These are phyloP conservation scores for Plasmodium gonderi DNA, from an alignment of 169 alveolate species.

Conservation along the genomic window DNA sequence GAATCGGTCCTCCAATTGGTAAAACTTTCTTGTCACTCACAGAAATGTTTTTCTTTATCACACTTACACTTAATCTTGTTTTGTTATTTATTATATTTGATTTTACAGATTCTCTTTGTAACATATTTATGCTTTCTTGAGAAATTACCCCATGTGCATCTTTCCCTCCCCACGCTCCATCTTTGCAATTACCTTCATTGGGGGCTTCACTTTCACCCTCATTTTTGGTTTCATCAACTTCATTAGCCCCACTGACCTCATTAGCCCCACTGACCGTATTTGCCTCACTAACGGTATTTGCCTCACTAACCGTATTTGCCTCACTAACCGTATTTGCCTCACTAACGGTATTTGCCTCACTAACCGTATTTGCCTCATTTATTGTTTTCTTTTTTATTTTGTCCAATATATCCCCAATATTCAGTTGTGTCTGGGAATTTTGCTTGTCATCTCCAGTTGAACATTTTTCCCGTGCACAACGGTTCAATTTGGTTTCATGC, in stretches of 20 bases:
- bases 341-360: too few species aligned
- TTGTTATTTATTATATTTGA: background rate
- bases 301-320: too few species aligned
- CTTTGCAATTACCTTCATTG: background rate
- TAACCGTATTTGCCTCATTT: background rate
- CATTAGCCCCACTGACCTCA: too few species aligned
- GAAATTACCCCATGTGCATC: background rate
- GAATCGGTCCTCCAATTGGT: constrained; percentile 2
- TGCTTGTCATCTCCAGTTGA: too few species aligned
- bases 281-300: too few species aligned
- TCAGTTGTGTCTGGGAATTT: background rate
- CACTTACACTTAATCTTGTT: constrained; percentile 2
- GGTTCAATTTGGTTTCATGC: background rate
- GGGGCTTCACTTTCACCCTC: background rate
- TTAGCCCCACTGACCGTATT: too few species aligned
- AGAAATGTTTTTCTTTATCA: background rate
- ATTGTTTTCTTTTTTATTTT: background rate
- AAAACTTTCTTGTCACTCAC: background rate
- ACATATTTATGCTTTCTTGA: background rate
- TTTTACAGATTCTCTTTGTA: constrained; percentile 2
- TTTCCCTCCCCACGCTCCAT: background rate
- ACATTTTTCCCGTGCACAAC: background rate
- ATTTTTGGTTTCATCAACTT: constrained; percentile 2
- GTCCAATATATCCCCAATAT: background rate
- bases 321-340: too few species aligned